Evolutionary conservation across 2,329 filamentous ascomycete species (phyloP).

Genomic region (Penicillium brasilianum): DNA sequence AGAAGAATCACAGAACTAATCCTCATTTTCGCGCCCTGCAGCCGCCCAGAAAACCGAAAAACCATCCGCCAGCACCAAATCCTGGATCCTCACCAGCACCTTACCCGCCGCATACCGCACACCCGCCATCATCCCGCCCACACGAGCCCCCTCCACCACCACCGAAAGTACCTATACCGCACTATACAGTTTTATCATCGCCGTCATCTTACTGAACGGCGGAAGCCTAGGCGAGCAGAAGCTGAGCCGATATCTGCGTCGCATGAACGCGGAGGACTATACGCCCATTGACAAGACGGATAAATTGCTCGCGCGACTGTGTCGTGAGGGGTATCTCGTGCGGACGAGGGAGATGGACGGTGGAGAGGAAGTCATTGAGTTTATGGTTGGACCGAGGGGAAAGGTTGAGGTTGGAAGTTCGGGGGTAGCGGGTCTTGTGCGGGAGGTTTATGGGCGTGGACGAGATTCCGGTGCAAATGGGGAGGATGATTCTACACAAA

Average conservation of each 20-base stretch:
- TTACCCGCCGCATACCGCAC: constrained; percentile 71
- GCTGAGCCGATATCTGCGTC: constrained; percentile 73
- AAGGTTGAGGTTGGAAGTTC: constrained; percentile 82
- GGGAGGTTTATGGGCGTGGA: constrained; percentile 53
- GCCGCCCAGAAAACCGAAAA: constrained; percentile 56
- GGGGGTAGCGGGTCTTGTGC: constrained; percentile 73
- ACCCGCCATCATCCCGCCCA: constrained; percentile 70
- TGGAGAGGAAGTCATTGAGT: constrained; percentile 79
- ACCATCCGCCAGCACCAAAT: constrained; percentile 60
- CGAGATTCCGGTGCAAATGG: constrained; percentile 34
- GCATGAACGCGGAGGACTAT: constrained; percentile 75
- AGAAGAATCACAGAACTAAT: background rate
- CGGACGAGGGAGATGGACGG: constrained; percentile 70
- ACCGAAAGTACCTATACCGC: constrained; percentile 80
- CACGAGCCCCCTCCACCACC: constrained; percentile 66
- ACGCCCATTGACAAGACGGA: constrained; percentile 79
- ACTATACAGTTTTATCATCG: constrained; percentile 79
- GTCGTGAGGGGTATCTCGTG: constrained; percentile 82
- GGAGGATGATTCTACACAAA: constrained; percentile 17
- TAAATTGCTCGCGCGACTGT: constrained; percentile 72
- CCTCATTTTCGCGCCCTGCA: constrained; percentile 21
- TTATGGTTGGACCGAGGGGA: constrained; percentile 81
- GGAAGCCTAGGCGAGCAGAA: constrained; percentile 80
- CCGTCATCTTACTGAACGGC: constrained; percentile 73
- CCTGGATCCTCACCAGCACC: constrained; percentile 77